phyloP scores from a whole-genome alignment of 2,329 filamentous ascomycete species.

The Graphiopsis chlorocephala region DNA sequence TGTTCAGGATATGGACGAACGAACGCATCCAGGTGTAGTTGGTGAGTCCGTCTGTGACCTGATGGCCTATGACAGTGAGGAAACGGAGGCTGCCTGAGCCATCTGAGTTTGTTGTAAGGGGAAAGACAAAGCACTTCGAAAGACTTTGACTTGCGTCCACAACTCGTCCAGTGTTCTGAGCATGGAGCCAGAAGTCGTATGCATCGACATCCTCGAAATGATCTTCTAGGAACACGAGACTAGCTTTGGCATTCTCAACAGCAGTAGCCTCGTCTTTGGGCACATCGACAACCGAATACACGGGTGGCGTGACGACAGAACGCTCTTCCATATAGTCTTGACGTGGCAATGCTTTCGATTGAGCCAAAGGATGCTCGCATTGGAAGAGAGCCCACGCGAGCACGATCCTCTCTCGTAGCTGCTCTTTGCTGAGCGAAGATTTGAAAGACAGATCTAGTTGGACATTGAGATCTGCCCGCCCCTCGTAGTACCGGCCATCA shows the following conservation, averaged over 20 bases:
- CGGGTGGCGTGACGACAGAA: constrained; percentile 17
- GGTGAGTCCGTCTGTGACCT: constrained; percentile 46
- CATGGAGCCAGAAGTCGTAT: constrained; percentile 42
- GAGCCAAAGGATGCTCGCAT: constrained; percentile 40
- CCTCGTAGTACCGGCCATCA: constrained; percentile 44
- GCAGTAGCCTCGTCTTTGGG: constrained; percentile 31
- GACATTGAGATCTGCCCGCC: constrained; percentile 45
- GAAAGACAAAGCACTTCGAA: constrained; percentile 42
- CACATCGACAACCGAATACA: constrained; percentile 38
- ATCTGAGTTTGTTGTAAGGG: constrained; percentile 24
- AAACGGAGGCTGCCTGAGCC: constrained; percentile 35
- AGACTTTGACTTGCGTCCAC: constrained; percentile 38
- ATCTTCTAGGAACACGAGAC: constrained; percentile 41
- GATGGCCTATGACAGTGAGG: constrained; percentile 42
- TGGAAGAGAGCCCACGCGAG: constrained; percentile 42
- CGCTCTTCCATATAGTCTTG: constrained; percentile 15
- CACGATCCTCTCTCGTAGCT: constrained; percentile 36
- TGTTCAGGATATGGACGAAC: constrained; percentile 40
- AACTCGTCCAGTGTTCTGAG: constrained; percentile 40
- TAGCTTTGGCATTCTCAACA: constrained; percentile 29
- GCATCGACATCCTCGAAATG: constrained; percentile 35
- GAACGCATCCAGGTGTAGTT: constrained; percentile 44
- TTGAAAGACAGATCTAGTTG: constrained; percentile 37
- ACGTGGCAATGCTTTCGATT: constrained; percentile 29
- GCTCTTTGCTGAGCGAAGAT: constrained; percentile 30